A percentile compares a stretch with the other conserved stretches of the same genome.
phyloP scores from a whole-genome alignment of 768 basidiomycete genomes.

The Tricholoma furcatifolium region DNA sequence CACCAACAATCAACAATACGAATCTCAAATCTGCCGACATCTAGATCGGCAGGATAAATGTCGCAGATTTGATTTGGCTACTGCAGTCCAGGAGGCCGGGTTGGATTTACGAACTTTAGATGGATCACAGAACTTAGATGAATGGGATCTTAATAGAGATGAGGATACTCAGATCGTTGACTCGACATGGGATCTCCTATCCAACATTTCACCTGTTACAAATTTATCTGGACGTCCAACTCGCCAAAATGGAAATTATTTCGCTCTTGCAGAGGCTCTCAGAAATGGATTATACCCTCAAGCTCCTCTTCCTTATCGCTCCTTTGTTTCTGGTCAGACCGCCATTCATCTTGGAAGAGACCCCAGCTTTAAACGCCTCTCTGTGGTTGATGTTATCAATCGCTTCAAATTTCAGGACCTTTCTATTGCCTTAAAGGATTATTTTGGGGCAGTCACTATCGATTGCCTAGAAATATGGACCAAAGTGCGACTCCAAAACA shows the following conservation, averaged over 20 bases:
- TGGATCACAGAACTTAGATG: too few species aligned
- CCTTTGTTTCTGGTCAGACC: background rate
- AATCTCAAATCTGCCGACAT: slow-evolving; percentile 30
- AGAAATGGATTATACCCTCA: background rate
- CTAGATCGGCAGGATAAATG: slow-evolving; percentile 31
- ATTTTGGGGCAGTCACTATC: slow-evolving; percentile 1
- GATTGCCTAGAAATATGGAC: slow-evolving; percentile 11
- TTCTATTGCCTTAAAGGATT: background rate
- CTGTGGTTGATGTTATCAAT: background rate
- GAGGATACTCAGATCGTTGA: too few species aligned
- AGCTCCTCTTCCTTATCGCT: slow-evolving; percentile 1
- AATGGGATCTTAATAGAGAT: too few species aligned
- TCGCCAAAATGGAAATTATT: background rate
- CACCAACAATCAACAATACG: slow-evolving; percentile 31
- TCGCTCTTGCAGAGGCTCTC: background rate
- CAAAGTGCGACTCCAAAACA: slow-evolving; percentile 4
- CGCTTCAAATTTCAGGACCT: slow-evolving; percentile 13
- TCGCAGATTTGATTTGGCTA: slow-evolving; percentile 26
- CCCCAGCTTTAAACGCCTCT: background rate
- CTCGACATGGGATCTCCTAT: too few species aligned
- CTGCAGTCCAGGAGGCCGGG: slow-evolving; percentile 10
- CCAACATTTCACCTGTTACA: too few species aligned
- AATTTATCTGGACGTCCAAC: too few species aligned
- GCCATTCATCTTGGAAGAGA: slow-evolving; percentile 12
- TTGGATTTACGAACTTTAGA: too few species aligned